These are phyloP conservation scores for Rubus idaeus DNA, from an alignment of 306 rosid species.

Conservation along the genomic window DNA sequence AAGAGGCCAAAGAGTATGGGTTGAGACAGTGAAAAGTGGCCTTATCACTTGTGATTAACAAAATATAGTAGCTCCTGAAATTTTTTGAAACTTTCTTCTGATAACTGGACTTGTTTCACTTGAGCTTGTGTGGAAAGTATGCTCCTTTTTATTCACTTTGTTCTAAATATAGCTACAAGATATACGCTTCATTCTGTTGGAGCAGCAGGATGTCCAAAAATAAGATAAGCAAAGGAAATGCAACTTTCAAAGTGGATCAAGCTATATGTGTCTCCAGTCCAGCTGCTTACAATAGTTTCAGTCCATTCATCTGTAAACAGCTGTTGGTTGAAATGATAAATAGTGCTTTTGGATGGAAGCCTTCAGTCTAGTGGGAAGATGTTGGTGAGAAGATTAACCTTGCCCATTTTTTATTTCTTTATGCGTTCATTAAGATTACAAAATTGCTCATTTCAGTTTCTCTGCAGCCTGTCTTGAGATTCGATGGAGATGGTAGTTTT, in stretches of 20 bases:
- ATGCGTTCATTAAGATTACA: constrained; percentile 11
- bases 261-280: constrained; percentile 3
- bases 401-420: background rate
- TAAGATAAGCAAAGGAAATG: background rate
- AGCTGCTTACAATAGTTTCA: background rate
- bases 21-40: background rate
- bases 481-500: constrained; percentile 73
- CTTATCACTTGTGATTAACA: background rate
- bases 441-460: constrained; percentile 29
- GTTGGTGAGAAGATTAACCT: constrained; percentile 54
- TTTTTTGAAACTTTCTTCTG: background rate
- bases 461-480: constrained; percentile 85
- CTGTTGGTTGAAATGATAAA: constrained; percentile 72
- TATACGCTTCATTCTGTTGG: background rate
- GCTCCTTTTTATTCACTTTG: background rate
- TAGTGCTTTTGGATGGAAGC: constrained; percentile 75
- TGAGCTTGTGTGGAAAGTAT: background rate
- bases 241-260: background rate
- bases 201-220: background rate
- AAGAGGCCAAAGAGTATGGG: background rate
- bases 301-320: background rate
- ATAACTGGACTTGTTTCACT: background rate
- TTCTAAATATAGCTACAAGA: background rate
- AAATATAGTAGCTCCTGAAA: background rate
- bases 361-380: constrained; percentile 91